Base-by-base conservation (phyloP, 306 rosid genomes). In the Morella rubra region DNA sequence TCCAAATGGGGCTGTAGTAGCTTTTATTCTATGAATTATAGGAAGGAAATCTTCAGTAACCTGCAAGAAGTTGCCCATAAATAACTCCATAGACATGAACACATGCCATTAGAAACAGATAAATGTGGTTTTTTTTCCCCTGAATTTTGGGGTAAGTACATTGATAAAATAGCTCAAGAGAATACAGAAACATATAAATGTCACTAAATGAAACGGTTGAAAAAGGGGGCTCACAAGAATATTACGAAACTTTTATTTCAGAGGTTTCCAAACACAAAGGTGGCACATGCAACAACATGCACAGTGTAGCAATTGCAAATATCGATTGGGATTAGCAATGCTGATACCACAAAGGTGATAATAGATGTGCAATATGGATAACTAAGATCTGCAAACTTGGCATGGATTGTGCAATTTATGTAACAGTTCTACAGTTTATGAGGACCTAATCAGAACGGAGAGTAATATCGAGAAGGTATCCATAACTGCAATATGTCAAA, bases 1-100 rank as follows among this genome's bases (percentile, higher is more conserved):
- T 78, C 94, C 96, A 49, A 90, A 81, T 71, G 96, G 93, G 7
- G 98, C 88, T 16, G 87, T 47, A 62, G 86, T 81, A 78, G 96
- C 95, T 85, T 83, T 95, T 81, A 92, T 90, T 84, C 97, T 92
- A 66, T 86, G 84, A 83, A 95, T 71, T 80, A 92, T 81, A 27
- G 98, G 97, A 76, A 82, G 10, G 73, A 95, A 92, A 86, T 91
- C 98, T 88, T 89, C 97, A 81, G 86, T 73, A 47, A 90, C 93
- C 98, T 95, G 87, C 67, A 83, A 74, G 52, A 73, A 59, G 54
- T 44, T 64, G 27, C 79, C 73, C 42, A 71, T 62, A 62, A 64
- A 73, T 61, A 46, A 80, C 69, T 67, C 41, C 50, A 76, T 37
- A 66, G n/a, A 50, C 56, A 67, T 66, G 54, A 65, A 18, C 62